These are phyloP conservation scores for Phytophthora hibernalis DNA, from an alignment of 352 stramenopile genomes.

Conservation along the genomic window DNA sequence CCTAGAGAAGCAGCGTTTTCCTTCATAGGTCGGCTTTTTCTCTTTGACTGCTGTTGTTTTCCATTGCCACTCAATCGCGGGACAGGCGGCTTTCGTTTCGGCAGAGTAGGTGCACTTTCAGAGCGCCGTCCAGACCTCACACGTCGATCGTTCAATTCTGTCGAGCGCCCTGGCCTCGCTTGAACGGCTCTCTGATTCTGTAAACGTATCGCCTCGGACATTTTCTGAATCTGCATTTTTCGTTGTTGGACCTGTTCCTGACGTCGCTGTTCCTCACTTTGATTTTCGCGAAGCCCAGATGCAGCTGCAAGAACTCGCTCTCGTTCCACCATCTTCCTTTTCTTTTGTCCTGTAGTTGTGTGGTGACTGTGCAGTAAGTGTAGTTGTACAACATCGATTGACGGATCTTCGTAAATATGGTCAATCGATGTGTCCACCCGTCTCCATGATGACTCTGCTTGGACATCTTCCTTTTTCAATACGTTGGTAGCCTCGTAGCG, in stretches of 20 bases:
- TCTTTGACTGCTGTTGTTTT: conserved; percentile 15
- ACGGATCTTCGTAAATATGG: conserved; percentile 63
- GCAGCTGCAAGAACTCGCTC: conserved; percentile 54
- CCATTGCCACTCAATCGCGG: conserved; percentile 49
- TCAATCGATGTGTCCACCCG: conserved; percentile 61
- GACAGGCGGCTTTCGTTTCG: conserved; percentile 60
- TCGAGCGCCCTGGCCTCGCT: conserved; percentile 4
- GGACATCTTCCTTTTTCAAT: background rate
- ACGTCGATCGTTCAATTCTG: background rate
- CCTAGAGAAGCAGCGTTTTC: conserved; percentile 1
- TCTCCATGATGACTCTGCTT: conserved; percentile 38
- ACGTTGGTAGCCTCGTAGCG: background rate
- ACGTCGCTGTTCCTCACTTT: conserved; percentile 30
- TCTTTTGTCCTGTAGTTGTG: conserved; percentile 31
- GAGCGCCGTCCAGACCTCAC: background rate
- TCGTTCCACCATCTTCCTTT: conserved; percentile 51
- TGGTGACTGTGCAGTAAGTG: conserved; percentile 46
- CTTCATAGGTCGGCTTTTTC: conserved; percentile 18
- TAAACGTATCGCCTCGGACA: conserved; percentile 62
- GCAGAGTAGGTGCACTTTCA: conserved; percentile 19
- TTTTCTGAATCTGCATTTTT: conserved; percentile 51
- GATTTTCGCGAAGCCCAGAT: conserved; percentile 47
- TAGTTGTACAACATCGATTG: conserved; percentile 56
- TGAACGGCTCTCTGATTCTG: conserved; percentile 51
- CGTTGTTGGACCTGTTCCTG: conserved; percentile 43